These are phyloP conservation scores for Fusarium sarcochroum DNA, from an alignment of 2,329 filamentous ascomycete genomes.

Conservation along the genomic window DNA sequence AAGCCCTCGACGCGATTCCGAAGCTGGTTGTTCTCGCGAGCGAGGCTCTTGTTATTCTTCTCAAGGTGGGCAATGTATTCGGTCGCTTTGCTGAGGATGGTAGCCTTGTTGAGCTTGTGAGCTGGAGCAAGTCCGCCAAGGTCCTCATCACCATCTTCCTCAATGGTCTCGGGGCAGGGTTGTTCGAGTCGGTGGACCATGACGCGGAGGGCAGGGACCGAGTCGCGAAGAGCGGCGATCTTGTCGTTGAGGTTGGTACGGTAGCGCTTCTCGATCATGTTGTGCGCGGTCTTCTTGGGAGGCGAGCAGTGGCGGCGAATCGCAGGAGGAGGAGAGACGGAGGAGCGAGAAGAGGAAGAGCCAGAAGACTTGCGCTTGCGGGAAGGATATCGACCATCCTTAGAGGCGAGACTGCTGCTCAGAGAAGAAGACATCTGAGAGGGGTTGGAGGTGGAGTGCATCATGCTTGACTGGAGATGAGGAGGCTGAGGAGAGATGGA, in stretches of 20 bases:
- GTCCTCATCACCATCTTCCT: conserved; percentile 74
- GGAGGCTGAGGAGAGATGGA: conserved; percentile 47
- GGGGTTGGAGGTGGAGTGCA: conserved; percentile 37
- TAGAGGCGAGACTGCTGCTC: conserved; percentile 24
- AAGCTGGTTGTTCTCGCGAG: conserved; percentile 52
- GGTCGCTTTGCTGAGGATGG: conserved; percentile 66
- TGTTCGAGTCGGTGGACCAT: conserved; percentile 73
- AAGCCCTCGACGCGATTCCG: conserved; percentile 50
- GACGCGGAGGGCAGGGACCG: conserved; percentile 86
- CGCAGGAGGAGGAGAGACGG: conserved; percentile 58
- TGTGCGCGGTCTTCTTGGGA: conserved; percentile 90
- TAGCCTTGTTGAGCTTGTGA: conserved; percentile 95
- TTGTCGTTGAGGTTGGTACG: conserved; percentile 96
- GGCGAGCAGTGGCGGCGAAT: conserved; percentile 49
- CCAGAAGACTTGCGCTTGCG: conserved; percentile 54
- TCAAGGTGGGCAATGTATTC: conserved; percentile 57
- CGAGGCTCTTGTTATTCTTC: conserved; percentile 52
- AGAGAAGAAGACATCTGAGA: conserved; percentile 38
- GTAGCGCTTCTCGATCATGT: conserved; percentile 97
- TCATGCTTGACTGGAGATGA: conserved; percentile 42
- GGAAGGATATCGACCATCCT: conserved; percentile 47
- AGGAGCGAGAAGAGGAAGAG: conserved; percentile 49
- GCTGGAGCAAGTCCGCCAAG: conserved; percentile 83
- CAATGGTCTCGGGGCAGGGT: conserved; percentile 69
- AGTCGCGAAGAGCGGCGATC: conserved; percentile 89